Evolutionary conservation across 768 basidiomycete genomes (phyloP).

Genomic region (Obba rivulosa): DNA sequence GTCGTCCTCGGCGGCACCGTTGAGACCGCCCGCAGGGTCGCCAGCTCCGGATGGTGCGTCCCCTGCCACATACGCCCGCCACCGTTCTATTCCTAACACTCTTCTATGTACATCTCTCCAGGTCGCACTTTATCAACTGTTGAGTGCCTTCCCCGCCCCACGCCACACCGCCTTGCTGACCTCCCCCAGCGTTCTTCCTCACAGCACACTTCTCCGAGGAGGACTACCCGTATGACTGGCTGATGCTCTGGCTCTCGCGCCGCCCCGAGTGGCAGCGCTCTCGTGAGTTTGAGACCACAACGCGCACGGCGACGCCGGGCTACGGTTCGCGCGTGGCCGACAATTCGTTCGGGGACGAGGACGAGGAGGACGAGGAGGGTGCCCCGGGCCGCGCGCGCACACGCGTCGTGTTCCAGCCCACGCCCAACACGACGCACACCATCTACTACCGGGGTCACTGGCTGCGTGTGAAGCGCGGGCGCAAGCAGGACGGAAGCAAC

Average conservation of each 20-base stretch:
- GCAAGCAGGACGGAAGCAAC: conserved; percentile 63
- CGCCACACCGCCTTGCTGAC: background rate
- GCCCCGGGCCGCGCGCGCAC: conserved; percentile 64
- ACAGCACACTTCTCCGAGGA: conserved; percentile 89
- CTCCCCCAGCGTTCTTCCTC: conserved; percentile 48
- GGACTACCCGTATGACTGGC: conserved; percentile 87
- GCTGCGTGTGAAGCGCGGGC: conserved; percentile 67
- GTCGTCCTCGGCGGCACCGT: conserved; percentile 86
- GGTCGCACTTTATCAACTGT: conserved; percentile 88
- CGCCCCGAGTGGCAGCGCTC: conserved; percentile 87
- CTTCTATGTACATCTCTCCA: conserved; percentile 21
- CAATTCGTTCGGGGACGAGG: conserved; percentile 55
- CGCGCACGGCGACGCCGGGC: conserved; percentile 61
- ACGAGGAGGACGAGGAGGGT: conserved; percentile 45
- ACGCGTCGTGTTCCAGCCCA: conserved; percentile 84
- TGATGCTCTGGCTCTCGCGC: conserved; percentile 86
- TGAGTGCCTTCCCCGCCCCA: conserved; percentile 29
- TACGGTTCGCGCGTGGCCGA: conserved; percentile 43
- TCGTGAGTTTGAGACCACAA: conserved; percentile 85
- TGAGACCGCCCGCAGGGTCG: conserved; percentile 77
- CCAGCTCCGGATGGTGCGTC: conserved; percentile 74
- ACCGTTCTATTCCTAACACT: conserved; percentile 13
- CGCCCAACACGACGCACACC: conserved; percentile 82
- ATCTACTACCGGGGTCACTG: conserved; percentile 85
- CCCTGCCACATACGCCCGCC: background rate